These are phyloP conservation scores for Hortaea werneckii DNA, from an alignment of 2,329 filamentous ascomycete species.

Conservation along the genomic window DNA sequence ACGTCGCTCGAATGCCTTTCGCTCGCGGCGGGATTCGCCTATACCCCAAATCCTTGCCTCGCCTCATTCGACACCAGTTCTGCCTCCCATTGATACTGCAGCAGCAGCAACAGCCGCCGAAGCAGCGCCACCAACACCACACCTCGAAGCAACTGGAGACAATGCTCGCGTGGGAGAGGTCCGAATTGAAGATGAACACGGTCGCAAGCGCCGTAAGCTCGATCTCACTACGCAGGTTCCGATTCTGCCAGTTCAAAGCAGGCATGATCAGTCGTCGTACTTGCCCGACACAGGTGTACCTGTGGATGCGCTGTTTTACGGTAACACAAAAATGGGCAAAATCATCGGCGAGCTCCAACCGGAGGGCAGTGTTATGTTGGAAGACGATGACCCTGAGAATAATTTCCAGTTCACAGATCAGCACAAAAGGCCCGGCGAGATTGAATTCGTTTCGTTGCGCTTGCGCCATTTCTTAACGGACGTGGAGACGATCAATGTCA, in stretches of 20 bases:
- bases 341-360: slow-evolving; percentile 9
- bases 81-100: not conserved
- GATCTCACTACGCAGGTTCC: slow-evolving; percentile 7
- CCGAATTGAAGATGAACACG: slow-evolving; percentile 18
- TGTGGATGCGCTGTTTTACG: slow-evolving; percentile 28
- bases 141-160: slow-evolving; percentile 7
- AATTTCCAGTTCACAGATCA: slow-evolving; percentile 15
- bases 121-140: slow-evolving; percentile 2
- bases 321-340: slow-evolving; percentile 16
- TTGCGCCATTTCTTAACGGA: slow-evolving; percentile 18
- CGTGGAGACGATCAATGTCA: slow-evolving; percentile 9
- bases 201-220: slow-evolving; percentile 27
- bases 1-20: slow-evolving; percentile 11
- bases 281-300: slow-evolving; percentile 13
- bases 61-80: slow-evolving; percentile 1
- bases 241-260: not conserved
- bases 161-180: slow-evolving; percentile 16
- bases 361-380: slow-evolving; percentile 6
- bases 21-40: not conserved
- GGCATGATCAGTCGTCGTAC: slow-evolving; percentile 4
- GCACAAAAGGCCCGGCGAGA: slow-evolving; percentile 10
- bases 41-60: slow-evolving; percentile 4
- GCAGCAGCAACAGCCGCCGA: not conserved
- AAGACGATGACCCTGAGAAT: slow-evolving; percentile 8
- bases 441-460: slow-evolving; percentile 19